Evolutionary conservation across 1,139 yeast species (phyloP), one percentile per base, ranked within the genome.

Genomic region (Kodamaea arcana): DNA sequence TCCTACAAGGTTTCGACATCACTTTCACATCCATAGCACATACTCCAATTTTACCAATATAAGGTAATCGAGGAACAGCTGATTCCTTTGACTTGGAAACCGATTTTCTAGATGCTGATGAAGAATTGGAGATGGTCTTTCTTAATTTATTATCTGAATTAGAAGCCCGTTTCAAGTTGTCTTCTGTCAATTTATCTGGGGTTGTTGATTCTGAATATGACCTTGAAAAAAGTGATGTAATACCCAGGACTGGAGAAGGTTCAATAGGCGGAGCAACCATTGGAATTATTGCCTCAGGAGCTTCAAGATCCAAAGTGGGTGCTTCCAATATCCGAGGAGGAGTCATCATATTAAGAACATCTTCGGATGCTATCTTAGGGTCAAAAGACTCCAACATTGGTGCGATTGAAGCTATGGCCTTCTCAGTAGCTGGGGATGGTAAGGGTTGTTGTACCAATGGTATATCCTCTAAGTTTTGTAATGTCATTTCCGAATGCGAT

Each of bases 1-100:
- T 86, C 42, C 97, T 72, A 56, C 97, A 92, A 2, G 99, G 98
- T 60, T 94, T 94, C 26, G 95, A 84, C 55, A 95, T 73, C 1
- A 90, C 98, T 58, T 94, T 94, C 36, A 92, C 82, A 59, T 94
- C 98, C 97, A 94, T 90, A 7, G 99, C 99, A 65, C 98, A 94
- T 1, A 94, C 96, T 31, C 99, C 99, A 49, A 94, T 87, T 48
- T 87, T 88, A 24, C 98, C 98, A 44, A 88, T 77, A 46, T 76
- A 81, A 2, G 92, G 90, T 33, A 80, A 52, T 41, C 72, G 69
- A 2, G 80, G 76, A 0, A 70, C 69, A 8, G 58, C 62, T 7
- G 55, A 56, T 35, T 68, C 74, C 36, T 60, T 60, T 29, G 70
- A 64, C 24, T 69, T 59, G 1, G 77, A 69, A n/a, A 69, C 53